phyloP scores from a whole-genome alignment of 257 asterid species.

The Solanum arcanum region DNA sequence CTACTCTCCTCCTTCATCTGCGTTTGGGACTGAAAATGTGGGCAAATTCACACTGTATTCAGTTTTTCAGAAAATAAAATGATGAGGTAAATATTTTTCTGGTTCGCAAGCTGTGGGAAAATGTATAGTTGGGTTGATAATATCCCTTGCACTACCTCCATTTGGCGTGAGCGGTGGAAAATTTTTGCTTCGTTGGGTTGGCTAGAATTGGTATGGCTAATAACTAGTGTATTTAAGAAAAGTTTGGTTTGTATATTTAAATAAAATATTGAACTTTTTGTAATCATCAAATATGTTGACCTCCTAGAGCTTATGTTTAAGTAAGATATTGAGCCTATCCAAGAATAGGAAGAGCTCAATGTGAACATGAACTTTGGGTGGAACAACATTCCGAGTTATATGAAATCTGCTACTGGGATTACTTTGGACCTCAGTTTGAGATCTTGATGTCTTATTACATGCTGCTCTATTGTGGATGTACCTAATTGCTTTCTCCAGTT shows the following conservation, averaged over 20 bases:
- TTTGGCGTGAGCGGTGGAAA: not conserved
- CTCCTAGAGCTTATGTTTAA: not conserved
- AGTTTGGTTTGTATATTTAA: not conserved
- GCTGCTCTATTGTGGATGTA: not conserved
- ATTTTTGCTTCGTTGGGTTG: not conserved
- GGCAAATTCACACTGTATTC: not conserved
- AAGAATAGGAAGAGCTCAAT: not conserved
- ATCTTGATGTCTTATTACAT: not conserved
- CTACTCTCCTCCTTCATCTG: not conserved
- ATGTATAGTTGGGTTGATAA: not conserved
- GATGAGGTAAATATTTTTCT: not conserved
- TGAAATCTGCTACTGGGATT: not conserved
- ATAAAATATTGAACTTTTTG: not conserved
- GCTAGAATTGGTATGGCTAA: not conserved
- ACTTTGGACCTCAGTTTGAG: not conserved
- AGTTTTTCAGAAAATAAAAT: not conserved
- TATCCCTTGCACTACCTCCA: not conserved
- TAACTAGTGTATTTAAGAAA: not conserved
- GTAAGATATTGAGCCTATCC: not conserved
- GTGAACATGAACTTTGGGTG: not conserved
- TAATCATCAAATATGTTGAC: not conserved
- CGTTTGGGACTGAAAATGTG: not conserved
- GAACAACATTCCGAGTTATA: not conserved
- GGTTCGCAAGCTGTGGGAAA: not conserved
- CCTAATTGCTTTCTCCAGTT: not conserved